Percentiles rank a stretch among this genome's conserved stretches.
Conservation (phyloP, 108 stramenopile species). For the Hondaea fermentalgiana region DNA sequence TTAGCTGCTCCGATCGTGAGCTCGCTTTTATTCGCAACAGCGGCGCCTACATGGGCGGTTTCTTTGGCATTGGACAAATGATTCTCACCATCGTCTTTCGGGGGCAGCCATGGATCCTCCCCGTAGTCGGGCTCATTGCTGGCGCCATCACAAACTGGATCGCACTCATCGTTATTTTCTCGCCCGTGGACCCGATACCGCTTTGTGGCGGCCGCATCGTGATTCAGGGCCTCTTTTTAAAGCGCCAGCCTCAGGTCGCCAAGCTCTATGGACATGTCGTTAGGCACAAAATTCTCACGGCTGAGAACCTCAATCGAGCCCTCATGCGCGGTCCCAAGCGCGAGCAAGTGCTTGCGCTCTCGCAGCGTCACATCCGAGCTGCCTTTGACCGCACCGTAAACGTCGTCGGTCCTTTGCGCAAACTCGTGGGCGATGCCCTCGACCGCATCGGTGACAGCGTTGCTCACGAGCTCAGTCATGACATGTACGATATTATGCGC, state of each 20-base stretch:
- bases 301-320: background rate
- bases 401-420: background rate
- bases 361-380: background rate
- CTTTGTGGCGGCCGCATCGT: conserved; percentile 15
- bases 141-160: conserved; percentile 74
- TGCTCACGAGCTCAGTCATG: background rate
- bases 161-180: conserved; percentile 82
- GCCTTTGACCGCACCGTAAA: background rate
- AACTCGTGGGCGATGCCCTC: background rate
- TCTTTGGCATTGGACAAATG: conserved; percentile 83
- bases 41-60: conserved; percentile 84
- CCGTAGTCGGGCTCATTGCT: conserved; percentile 62
- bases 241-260: conserved; percentile 71
- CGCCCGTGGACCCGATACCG: conserved; percentile 66
- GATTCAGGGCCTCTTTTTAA: conserved; percentile 76
- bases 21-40: conserved; percentile 72
- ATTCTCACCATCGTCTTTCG: conserved; percentile 64
- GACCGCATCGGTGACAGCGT: background rate
- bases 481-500: background rate
- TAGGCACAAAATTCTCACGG: background rate
- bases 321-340: background rate
- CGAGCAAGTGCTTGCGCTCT: background rate
- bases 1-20: conserved; percentile 83
- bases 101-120: conserved; percentile 61
- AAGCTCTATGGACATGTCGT: background rate